Evolutionary conservation across 345 rosid genomes (phyloP).

Genomic region (rapeseed (Brassica napus)): Da-Ae NC_063435.1:15736501-15737000

Average conservation of each 20-base stretch:
- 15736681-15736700: conserved; percentile 73
- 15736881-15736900: conserved; percentile 71
- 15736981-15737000: conserved; percentile 92
- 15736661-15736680: conserved; percentile 72
- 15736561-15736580: conserved; percentile 96
- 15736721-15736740: conserved; percentile 91
- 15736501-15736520: conserved; percentile 82
- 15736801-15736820: conserved; percentile 92
- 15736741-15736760: conserved; percentile 83
- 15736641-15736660: conserved; percentile 74
- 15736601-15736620: conserved; percentile 87
- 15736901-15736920: conserved; percentile 56
- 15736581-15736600: conserved; percentile 64
- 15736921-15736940: conserved; percentile 89
- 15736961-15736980: conserved; percentile 89
- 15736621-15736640: conserved; percentile 49
- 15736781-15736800: conserved; percentile 87
- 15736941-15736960: conserved; percentile 97
- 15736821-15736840: conserved; percentile 85
- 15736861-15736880: conserved; percentile 91
- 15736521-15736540: conserved; percentile 65
- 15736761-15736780: conserved; percentile 85
- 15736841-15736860: conserved; percentile 88
- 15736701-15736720: conserved; percentile 93
- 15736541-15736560: conserved; percentile 64